These are phyloP conservation scores for Alternaria panax DNA, from an alignment of 2,329 filamentous ascomycete genomes.

Conservation along the genomic window DNA sequence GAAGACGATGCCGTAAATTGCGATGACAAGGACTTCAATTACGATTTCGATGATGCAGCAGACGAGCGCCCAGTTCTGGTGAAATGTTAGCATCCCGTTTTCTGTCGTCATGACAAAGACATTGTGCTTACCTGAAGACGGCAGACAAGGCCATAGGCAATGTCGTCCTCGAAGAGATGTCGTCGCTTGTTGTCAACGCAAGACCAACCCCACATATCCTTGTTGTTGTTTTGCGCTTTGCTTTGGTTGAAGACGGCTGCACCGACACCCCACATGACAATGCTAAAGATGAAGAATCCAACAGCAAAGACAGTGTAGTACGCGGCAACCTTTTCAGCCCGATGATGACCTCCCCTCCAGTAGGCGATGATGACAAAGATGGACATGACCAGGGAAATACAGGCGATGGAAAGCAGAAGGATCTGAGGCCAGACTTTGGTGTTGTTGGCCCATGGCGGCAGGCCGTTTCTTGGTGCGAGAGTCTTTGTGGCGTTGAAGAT, in stretches of 20 bases:
- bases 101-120: background rate
- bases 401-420: conserved; percentile 78
- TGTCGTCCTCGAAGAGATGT: conserved; percentile 77
- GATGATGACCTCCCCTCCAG: conserved; percentile 83
- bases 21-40: conserved; percentile 87
- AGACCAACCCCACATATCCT: conserved; percentile 99
- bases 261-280: conserved; percentile 89
- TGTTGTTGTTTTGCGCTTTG: conserved; percentile 73
- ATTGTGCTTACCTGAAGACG: conserved; percentile 72
- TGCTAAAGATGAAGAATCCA: conserved; percentile 90
- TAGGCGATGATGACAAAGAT: conserved; percentile 84
- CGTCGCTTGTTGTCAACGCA: conserved; percentile 87
- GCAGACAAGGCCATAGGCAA: conserved; percentile 90
- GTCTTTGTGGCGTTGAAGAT: conserved; percentile 89
- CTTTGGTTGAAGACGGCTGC: conserved; percentile 84
- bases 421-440: conserved; percentile 91
- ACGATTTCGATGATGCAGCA: conserved; percentile 98
- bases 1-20: conserved; percentile 93
- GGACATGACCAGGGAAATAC: conserved; percentile 80
- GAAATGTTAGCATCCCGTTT: conserved; percentile 19
- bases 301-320: conserved; percentile 97
- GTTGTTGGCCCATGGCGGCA: conserved; percentile 82
- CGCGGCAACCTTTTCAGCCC: conserved; percentile 89
- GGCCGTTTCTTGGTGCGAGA: conserved; percentile 76
- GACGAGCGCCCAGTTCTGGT: conserved; percentile 91